Percentiles rank a stretch among this genome's conserved stretches.
These are phyloP conservation scores for Russula sp. DNA, from an alignment of 768 basidiomycete genomes.

Conservation along the genomic window DNA sequence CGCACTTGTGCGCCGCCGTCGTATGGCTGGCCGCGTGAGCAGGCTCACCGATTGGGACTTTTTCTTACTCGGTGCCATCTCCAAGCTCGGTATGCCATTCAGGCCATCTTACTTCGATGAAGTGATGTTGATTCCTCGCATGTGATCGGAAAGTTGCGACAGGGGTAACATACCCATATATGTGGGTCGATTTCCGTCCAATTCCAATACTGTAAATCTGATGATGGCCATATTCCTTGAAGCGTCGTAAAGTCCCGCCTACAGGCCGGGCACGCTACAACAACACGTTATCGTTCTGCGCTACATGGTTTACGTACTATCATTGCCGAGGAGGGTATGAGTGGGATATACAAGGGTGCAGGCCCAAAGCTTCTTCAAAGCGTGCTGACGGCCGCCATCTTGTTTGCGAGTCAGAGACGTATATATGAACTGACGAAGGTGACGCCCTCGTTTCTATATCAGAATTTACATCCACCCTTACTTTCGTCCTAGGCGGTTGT, in stretches of 20 bases:
- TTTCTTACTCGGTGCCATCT: slow-evolving; percentile 91
- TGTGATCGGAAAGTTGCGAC: slow-evolving; percentile 40
- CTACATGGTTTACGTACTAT: slow-evolving; percentile 77
- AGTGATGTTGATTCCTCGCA: neutral
- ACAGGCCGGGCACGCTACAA: slow-evolving; percentile 68
- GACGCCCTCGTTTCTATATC: slow-evolving; percentile 9
- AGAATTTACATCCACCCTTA: neutral
- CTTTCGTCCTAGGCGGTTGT: slow-evolving; percentile 4
- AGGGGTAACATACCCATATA: slow-evolving; percentile 68
- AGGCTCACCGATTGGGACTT: slow-evolving; percentile 83
- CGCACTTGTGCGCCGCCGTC: slow-evolving; percentile 60
- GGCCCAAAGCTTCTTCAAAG: slow-evolving; percentile 87
- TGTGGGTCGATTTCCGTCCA: slow-evolving; percentile 44
- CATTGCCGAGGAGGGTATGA: slow-evolving; percentile 71
- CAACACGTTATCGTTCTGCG: slow-evolving; percentile 71
- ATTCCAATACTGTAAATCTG: slow-evolving; percentile 1
- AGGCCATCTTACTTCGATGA: neutral
- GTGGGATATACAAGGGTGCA: slow-evolving; percentile 84
- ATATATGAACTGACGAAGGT: slow-evolving; percentile 70
- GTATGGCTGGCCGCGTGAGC: slow-evolving; percentile 43
- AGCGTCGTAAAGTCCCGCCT: slow-evolving; percentile 75
- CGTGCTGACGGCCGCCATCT: slow-evolving; percentile 88
- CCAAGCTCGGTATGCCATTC: slow-evolving; percentile 67
- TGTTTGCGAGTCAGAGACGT: slow-evolving; percentile 86
- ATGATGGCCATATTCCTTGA: neutral